A percentile compares a stretch with the other conserved stretches of the same genome.
Evolutionary conservation across 192 early-diverging fungal species (phyloP).

Genomic region (Lunasporangiospora selenospora): DNA sequence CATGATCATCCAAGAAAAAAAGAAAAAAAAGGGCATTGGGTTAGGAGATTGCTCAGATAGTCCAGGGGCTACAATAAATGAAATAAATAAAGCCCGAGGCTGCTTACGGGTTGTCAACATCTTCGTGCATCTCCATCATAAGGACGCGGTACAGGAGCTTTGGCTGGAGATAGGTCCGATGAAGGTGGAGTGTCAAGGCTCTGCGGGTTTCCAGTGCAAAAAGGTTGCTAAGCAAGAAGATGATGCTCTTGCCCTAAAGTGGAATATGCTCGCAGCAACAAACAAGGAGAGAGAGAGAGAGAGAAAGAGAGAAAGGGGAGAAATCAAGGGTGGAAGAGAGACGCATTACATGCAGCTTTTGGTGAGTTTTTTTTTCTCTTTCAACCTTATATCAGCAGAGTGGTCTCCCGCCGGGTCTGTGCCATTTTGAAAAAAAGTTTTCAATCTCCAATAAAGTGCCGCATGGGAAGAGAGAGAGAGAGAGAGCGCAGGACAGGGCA

Average conservation of each 20-base stretch:
- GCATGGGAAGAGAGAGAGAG: too few relatives aligned
- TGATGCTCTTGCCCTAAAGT: slow-evolving; percentile 59
- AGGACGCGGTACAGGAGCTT: slow-evolving; percentile 66
- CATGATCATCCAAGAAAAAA: slow-evolving; percentile 24
- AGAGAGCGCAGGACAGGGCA: background rate
- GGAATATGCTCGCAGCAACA: background rate
- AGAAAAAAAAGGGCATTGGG: background rate
- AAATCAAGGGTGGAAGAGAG: background rate
- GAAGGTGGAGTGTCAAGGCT: slow-evolving; percentile 67
- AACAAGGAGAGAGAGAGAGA: background rate
- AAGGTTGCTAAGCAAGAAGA: slow-evolving; percentile 66
- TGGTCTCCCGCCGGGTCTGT: too few relatives aligned
- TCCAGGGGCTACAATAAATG: background rate
- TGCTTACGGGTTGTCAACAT: slow-evolving; percentile 76
- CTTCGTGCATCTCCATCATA: slow-evolving; percentile 50
- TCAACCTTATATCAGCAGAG: too few relatives aligned
- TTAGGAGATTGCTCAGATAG: background rate
- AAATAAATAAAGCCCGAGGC: slow-evolving; percentile 1
- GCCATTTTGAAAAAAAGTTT: too few relatives aligned
- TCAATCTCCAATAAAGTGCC: too few relatives aligned
- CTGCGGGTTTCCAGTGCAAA: slow-evolving; percentile 68
- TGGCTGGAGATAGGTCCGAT: slow-evolving; percentile 65
- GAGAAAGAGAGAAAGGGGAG: slow-evolving; percentile 14
- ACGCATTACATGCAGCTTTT: background rate
- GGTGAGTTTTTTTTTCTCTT: too few relatives aligned